Conservation (phyloP, 805 yeast genomes). For the Kuraishia molischiana region DNA sequence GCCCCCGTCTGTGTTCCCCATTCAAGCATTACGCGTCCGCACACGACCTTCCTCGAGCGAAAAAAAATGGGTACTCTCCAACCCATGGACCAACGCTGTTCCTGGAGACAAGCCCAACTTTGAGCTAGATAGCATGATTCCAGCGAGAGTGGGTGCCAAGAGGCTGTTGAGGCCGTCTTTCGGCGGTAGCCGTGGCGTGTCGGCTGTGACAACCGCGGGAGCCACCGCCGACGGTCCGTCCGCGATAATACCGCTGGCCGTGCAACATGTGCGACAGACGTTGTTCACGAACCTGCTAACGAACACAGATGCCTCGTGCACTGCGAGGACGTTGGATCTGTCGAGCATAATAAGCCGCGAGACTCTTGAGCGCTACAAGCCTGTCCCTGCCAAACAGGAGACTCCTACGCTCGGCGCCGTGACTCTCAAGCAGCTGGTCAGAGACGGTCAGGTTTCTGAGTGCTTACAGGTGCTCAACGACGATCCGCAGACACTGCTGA, state of each 20-base stretch:
- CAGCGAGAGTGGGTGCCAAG: too few relatives aligned
- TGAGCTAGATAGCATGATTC: too few relatives aligned
- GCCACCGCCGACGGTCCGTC: not conserved
- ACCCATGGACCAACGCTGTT: too few relatives aligned
- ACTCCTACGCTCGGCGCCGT: not conserved
- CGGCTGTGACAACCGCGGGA: not conserved
- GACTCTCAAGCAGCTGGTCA: not conserved
- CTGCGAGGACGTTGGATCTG: not conserved
- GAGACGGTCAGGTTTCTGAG: not conserved
- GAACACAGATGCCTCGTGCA: not conserved
- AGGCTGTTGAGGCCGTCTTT: too few relatives aligned
- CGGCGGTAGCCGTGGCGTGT: not conserved
- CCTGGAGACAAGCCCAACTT: too few relatives aligned
- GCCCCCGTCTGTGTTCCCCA: too few relatives aligned
- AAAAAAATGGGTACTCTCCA: too few relatives aligned
- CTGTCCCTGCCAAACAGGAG: not conserved
- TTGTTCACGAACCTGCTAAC: not conserved
- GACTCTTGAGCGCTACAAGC: not conserved
- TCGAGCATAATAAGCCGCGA: not conserved
- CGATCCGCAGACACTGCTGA: not conserved
- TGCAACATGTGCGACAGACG: not conserved
- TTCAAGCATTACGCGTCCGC: too few relatives aligned
- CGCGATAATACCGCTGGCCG: not conserved
- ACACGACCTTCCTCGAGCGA: too few relatives aligned
- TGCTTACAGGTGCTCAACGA: not conserved